phyloP scores from a whole-genome alignment of 164 flowering plant genomes.

The Nelumbo lutea region DNA sequence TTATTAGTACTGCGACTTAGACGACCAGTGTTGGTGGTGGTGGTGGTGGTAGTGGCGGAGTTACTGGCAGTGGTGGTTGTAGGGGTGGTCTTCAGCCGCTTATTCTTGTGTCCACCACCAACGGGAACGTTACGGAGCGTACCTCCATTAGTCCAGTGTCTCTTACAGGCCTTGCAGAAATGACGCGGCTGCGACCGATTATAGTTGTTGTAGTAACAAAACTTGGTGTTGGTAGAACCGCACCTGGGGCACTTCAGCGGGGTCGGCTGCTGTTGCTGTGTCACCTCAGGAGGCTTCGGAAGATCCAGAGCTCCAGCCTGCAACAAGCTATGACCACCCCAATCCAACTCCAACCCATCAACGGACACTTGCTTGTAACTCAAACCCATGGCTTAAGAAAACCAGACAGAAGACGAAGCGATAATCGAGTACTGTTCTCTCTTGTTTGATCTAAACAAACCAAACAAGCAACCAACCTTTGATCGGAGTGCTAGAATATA shows the following conservation, averaged over 20 bases:
- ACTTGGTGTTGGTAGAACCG: slow-evolving; percentile 67
- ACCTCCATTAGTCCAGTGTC: slow-evolving; percentile 90
- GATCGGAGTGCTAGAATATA: slow-evolving; percentile 27
- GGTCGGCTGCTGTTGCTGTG: slow-evolving; percentile 27
- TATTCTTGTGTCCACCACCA: slow-evolving; percentile 76
- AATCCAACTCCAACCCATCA: slow-evolving; percentile 39
- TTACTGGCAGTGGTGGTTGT: not conserved
- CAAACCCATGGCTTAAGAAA: slow-evolving; percentile 44
- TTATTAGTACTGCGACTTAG: not conserved
- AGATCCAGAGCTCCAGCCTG: slow-evolving; percentile 24
- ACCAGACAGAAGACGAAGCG: not conserved
- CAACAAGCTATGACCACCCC: slow-evolving; percentile 33
- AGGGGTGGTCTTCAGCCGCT: slow-evolving; percentile 39
- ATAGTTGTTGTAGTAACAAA: slow-evolving; percentile 86
- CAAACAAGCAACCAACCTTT: slow-evolving; percentile 16
- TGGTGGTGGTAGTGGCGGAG: slow-evolving; percentile 13
- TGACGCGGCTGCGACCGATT: slow-evolving; percentile 78
- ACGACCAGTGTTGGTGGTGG: not conserved
- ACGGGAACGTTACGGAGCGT: slow-evolving; percentile 76
- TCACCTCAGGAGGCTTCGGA: slow-evolving; percentile 19
- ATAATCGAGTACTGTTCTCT: no score
- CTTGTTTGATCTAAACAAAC: not conserved
- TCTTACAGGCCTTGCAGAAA: slow-evolving; percentile 69
- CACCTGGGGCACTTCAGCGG: slow-evolving; percentile 74
- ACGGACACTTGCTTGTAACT: slow-evolving; percentile 47